These are phyloP conservation scores for Solanum lycopersicoides DNA, from an alignment of 257 asterid species.

Conservation along the genomic window DNA sequence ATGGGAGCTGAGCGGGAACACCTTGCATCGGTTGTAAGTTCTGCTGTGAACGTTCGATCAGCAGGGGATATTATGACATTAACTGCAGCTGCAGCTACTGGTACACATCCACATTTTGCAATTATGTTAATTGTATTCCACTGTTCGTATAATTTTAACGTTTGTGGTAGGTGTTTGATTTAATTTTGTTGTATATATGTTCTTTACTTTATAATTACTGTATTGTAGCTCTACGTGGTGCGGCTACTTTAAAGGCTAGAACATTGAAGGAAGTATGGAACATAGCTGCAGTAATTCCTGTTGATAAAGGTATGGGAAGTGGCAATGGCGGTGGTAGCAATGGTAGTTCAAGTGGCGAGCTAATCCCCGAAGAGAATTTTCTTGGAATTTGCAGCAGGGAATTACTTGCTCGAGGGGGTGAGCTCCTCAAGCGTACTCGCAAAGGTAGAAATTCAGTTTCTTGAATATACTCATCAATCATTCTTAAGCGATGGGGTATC, in stretches of 20 bases:
- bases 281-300: constrained; percentile 77
- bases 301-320: constrained; percentile 60
- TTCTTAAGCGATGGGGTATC: not conserved
- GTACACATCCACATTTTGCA: constrained; percentile 13
- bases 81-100: constrained; percentile 96
- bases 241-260: constrained; percentile 89
- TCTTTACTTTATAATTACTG: not conserved
- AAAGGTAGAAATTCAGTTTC: constrained; percentile 31
- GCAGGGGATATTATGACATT: constrained; percentile 95
- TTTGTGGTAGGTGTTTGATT: not conserved
- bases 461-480: not conserved
- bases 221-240: constrained; percentile 74
- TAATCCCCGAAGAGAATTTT: constrained; percentile 77
- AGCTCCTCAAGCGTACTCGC: constrained; percentile 82
- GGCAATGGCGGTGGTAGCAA: constrained; percentile 34
- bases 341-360: constrained; percentile 75
- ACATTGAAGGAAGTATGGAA: constrained; percentile 89
- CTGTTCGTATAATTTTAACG: too few species aligned
- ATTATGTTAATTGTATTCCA: not conserved
- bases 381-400: constrained; percentile 88
- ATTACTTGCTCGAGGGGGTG: constrained; percentile 82
- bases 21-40: constrained; percentile 75
- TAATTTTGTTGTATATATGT: not conserved
- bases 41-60: constrained; percentile 88
- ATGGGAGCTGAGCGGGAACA: constrained; percentile 97